Percentiles rank a stretch among this genome's conserved stretches.
Evolutionary conservation across 2,329 filamentous ascomycete species (phyloP).

Genomic region (Diaporthe vaccinii): DNA sequence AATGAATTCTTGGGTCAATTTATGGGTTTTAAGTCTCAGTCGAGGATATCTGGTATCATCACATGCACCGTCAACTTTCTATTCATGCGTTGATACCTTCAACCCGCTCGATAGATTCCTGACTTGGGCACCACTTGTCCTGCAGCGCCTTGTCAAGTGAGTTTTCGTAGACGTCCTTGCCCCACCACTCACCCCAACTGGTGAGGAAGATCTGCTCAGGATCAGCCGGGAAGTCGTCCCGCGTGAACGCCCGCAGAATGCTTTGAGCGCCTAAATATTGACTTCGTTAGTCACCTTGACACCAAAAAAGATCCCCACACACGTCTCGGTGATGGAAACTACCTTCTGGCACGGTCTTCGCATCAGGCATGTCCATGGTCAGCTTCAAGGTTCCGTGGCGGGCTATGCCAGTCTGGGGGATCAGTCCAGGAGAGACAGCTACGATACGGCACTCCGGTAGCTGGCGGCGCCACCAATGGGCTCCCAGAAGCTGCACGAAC

Average conservation of each 20-base stretch:
- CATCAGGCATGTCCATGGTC: slow-evolving; percentile 56
- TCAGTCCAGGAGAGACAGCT: slow-evolving; percentile 66
- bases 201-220: slow-evolving; percentile 67
- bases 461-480: slow-evolving; percentile 69
- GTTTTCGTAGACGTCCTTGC: slow-evolving; percentile 56
- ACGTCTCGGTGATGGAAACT: slow-evolving; percentile 20
- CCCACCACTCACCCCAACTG: slow-evolving; percentile 70
- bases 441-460: slow-evolving; percentile 61
- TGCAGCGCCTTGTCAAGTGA: slow-evolving; percentile 62
- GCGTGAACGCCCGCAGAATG: slow-evolving; percentile 59
- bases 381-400: slow-evolving; percentile 50
- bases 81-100: slow-evolving; percentile 43
- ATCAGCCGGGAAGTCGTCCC: slow-evolving; percentile 63
- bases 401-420: slow-evolving; percentile 61
- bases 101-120: slow-evolving; percentile 62
- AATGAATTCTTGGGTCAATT: too few relatives aligned
- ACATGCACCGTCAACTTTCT: too few relatives aligned
- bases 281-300: slow-evolving; percentile 37
- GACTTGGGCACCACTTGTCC: slow-evolving; percentile 64
- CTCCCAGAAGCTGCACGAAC: slow-evolving; percentile 63
- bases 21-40: background rate
- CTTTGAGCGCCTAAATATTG: slow-evolving; percentile 56
- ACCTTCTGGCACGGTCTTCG: slow-evolving; percentile 63
- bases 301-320: too few relatives aligned
- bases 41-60: background rate